A percentile compares a stretch with the other conserved stretches of the same genome.
Evolutionary conservation across 306 rosid species (phyloP).

Genomic region (Abrus precatorius): DNA sequence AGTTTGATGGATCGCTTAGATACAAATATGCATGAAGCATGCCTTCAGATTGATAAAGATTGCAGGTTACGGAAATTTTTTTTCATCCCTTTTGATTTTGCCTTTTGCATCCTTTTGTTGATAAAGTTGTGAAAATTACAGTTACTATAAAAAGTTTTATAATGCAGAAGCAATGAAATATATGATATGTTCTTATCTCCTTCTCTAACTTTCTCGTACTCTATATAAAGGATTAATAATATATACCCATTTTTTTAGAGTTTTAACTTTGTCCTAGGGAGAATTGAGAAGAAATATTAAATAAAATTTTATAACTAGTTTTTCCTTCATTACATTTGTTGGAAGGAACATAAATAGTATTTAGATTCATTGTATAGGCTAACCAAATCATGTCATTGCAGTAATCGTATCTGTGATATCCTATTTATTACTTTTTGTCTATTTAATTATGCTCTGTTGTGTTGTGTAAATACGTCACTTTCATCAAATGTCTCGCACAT

Average conservation of each 20-base stretch:
- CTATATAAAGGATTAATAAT: background rate
- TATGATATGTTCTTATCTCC: background rate
- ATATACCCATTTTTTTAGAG: background rate
- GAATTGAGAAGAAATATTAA: constrained; percentile 18
- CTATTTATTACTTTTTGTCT: background rate
- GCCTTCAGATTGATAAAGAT: constrained; percentile 75
- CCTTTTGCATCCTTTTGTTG: constrained; percentile 7
- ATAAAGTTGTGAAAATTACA: background rate
- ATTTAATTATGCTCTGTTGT: background rate
- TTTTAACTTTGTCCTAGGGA: background rate
- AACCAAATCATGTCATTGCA: background rate
- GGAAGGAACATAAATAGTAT: background rate
- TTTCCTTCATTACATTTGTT: constrained; percentile 15
- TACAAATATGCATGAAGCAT: constrained; percentile 79
- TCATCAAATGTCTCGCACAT: background rate
- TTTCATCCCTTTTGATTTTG: background rate
- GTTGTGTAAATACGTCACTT: background rate
- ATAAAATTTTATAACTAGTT: constrained; percentile 4
- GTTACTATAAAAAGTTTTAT: constrained; percentile 6
- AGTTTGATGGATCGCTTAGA: constrained; percentile 76
- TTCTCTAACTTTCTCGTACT: background rate
- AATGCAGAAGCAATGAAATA: constrained; percentile 24
- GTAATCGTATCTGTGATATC: background rate
- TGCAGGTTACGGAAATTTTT: constrained; percentile 64
- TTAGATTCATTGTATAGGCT: background rate